phyloP scores from a whole-genome alignment of 23 red algal species.

The Gracilaria domingensis region DNA sequence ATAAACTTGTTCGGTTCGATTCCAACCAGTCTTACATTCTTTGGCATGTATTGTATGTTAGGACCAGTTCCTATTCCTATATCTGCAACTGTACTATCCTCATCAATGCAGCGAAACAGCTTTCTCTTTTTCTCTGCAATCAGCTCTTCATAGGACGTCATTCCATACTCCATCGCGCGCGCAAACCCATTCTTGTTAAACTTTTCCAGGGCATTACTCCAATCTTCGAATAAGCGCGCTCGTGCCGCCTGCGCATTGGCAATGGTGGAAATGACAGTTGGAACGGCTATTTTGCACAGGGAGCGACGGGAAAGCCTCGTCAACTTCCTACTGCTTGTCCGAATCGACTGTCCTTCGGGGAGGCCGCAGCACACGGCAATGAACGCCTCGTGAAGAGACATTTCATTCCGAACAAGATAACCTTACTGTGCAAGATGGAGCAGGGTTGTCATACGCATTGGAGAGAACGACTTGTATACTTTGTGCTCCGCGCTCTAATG shows the following conservation, averaged over 20 bases:
- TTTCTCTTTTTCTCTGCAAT: slow-evolving; percentile 46
- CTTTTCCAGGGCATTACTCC: not conserved
- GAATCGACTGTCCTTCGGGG: not conserved
- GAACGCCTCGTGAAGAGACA: not conserved
- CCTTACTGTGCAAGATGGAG: too few species aligned
- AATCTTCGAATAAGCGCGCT: not conserved
- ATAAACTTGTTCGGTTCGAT: slow-evolving; percentile 83
- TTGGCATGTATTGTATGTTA: slow-evolving; percentile 67
- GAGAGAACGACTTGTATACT: not conserved
- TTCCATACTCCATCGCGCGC: slow-evolving; percentile 68
- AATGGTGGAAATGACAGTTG: not conserved
- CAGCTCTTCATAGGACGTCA: slow-evolving; percentile 62
- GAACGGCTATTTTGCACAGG: not conserved
- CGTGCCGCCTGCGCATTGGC: not conserved
- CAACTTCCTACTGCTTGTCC: not conserved
- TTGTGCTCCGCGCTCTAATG: too few species aligned
- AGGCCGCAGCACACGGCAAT: not conserved
- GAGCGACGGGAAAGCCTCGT: not conserved
- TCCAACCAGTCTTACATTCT: slow-evolving; percentile 46
- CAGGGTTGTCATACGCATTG: too few species aligned
- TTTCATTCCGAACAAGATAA: not conserved
- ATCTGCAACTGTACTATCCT: slow-evolving; percentile 48
- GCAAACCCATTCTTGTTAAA: slow-evolving; percentile 55
- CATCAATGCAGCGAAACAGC: slow-evolving; percentile 37
- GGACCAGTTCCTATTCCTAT: slow-evolving; percentile 81